These are phyloP conservation scores for Tubosaeta sp. DNA, from an alignment of 768 basidiomycete species.

Conservation along the genomic window DNA sequence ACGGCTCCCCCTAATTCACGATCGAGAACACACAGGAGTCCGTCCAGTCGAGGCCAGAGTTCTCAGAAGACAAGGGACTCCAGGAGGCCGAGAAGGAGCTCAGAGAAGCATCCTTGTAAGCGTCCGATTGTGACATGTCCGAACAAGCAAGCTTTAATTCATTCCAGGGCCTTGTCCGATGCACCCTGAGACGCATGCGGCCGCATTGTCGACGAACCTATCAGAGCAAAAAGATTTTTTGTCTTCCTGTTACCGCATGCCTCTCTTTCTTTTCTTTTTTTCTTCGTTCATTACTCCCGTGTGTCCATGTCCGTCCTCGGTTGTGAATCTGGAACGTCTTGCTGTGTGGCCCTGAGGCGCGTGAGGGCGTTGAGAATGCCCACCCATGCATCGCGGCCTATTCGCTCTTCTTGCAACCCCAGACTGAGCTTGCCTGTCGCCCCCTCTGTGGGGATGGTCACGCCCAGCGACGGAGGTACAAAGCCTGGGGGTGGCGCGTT, in stretches of 20 bases:
- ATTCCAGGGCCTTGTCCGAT: slow-evolving; percentile 16
- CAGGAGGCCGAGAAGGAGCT: slow-evolving; percentile 56
- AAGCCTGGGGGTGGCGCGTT: slow-evolving; percentile 71
- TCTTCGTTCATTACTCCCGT: slow-evolving; percentile 16
- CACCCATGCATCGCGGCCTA: slow-evolving; percentile 75
- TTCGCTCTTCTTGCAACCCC: slow-evolving; percentile 73
- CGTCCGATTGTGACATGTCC: slow-evolving; percentile 3
- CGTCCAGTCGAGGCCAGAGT: slow-evolving; percentile 24
- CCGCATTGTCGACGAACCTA: slow-evolving; percentile 14
- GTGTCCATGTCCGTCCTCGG: slow-evolving; percentile 15
- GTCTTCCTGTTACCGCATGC: too few species aligned
- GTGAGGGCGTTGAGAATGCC: slow-evolving; percentile 65
- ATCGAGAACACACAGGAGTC: slow-evolving; percentile 21
- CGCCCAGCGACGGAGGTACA: slow-evolving; percentile 74
- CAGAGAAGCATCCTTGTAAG: slow-evolving; percentile 47
- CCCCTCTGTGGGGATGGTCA: slow-evolving; percentile 53
- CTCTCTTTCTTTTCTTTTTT: not conserved
- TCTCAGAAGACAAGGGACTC: slow-evolving; percentile 38
- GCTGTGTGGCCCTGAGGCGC: slow-evolving; percentile 50
- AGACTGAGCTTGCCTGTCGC: slow-evolving; percentile 37
- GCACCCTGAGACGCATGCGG: slow-evolving; percentile 15
- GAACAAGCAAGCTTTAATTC: slow-evolving; percentile 11
- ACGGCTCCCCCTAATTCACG: slow-evolving; percentile 5
- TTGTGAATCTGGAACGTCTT: slow-evolving; percentile 12
- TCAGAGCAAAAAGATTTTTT: not conserved